Evolutionary conservation across 148 eudicot genomes (phyloP).

Genomic region (Nyssa sinensis): DNA sequence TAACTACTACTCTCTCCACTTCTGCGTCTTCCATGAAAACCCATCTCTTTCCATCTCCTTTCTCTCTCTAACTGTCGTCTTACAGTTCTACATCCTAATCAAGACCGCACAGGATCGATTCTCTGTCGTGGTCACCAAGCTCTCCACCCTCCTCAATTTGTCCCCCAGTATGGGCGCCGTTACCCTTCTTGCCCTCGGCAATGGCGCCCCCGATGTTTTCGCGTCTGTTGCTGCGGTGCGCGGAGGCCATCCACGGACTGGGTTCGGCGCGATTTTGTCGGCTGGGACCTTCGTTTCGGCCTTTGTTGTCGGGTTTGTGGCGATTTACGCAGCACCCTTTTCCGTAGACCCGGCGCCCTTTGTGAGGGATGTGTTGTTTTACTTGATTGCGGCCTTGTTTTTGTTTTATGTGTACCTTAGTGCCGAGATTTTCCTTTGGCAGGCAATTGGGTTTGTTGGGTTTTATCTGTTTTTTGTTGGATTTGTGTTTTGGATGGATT

Average conservation of each 20-base stretch:
- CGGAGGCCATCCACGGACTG: constrained; percentile 57
- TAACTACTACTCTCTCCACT: constrained; percentile 55
- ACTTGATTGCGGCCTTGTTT: constrained; percentile 66
- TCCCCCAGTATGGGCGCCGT: constrained; percentile 89
- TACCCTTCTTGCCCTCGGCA: constrained; percentile 78
- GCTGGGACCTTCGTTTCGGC: constrained; percentile 91
- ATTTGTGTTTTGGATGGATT: constrained; percentile 97
- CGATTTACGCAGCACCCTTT: constrained; percentile 79
- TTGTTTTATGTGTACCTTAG: constrained; percentile 83
- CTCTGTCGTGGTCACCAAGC: constrained; percentile 63
- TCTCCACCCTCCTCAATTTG: constrained; percentile 48
- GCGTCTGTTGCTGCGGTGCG: constrained; percentile 74
- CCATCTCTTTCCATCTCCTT: constrained; percentile 47
- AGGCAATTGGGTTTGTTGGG: constrained; percentile 88
- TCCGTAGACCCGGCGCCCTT: constrained; percentile 64
- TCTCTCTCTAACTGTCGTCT: constrained; percentile 46
- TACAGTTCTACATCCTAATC: constrained; percentile 73
- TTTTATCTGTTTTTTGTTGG: constrained; percentile 88
- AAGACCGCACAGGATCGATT: constrained; percentile 71
- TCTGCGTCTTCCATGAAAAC: constrained; percentile 45
- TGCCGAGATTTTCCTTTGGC: constrained; percentile 91
- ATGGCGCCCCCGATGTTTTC: constrained; percentile 97
- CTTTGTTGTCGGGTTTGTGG: constrained; percentile 85
- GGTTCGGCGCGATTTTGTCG: constrained; percentile 78
- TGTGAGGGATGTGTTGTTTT: constrained; percentile 81